Percentiles rank a stretch among this genome's conserved stretches.
Evolutionary conservation across 2,329 filamentous ascomycete genomes (phyloP).

Genomic region (Fusarium sp.): DNA sequence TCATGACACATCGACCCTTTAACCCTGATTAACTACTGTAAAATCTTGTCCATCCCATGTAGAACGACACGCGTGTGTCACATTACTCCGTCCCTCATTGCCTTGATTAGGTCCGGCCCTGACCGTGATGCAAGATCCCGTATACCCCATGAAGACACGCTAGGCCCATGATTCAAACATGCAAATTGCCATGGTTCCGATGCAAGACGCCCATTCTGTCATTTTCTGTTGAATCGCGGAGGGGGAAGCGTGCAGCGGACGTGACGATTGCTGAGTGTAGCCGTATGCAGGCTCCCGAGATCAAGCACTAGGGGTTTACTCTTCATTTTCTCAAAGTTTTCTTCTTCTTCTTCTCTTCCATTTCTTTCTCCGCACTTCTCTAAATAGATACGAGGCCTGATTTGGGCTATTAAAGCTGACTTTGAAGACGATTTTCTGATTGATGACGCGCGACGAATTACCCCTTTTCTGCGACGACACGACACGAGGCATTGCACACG

Average conservation of each 20-base stretch:
- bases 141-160: neutral
- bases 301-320: neutral
- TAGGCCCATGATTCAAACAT: neutral
- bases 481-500: neutral
- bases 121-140: neutral
- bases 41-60: neutral
- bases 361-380: neutral
- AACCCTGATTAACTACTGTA: neutral
- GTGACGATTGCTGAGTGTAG: neutral
- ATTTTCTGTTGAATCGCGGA: rapidly evolving
- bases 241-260: neutral
- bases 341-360: neutral
- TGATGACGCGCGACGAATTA: neutral
- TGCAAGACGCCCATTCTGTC: neutral
- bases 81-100: neutral
- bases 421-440: neutral
- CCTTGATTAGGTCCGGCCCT: neutral
- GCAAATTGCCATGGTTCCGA: neutral
- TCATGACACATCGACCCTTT: neutral
- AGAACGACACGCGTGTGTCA: neutral
- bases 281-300: slow-evolving; percentile 7
- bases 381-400: rapidly evolving
- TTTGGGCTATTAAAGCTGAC: rapidly evolving
- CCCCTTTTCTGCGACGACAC: neutral
- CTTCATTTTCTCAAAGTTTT: neutral